phyloP scores from a whole-genome alignment of 2,329 filamentous ascomycete genomes.

The Celoporthe dispersa region DNA sequence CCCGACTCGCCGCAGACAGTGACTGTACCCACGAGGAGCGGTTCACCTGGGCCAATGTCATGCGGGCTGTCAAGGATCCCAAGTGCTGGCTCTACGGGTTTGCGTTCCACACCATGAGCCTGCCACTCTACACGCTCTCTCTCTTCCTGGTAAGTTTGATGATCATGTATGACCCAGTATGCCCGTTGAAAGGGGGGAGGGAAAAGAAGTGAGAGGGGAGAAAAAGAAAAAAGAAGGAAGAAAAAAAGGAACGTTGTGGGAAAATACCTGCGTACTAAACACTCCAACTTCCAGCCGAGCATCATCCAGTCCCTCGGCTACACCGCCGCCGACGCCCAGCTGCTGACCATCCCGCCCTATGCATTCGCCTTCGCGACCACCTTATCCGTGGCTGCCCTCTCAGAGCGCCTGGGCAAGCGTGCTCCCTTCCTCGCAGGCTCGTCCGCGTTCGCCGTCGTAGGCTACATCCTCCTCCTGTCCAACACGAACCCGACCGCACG shows the following conservation, averaged over 20 bases:
- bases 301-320: constrained; percentile 61
- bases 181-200: no score
- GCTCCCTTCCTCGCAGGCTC: constrained; percentile 68
- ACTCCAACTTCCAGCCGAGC: constrained; percentile 43
- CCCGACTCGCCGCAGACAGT: constrained; percentile 68
- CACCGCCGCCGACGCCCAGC: constrained; percentile 55
- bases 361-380: constrained; percentile 66
- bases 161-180: background rate
- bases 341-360: constrained; percentile 68
- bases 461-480: constrained; percentile 64
- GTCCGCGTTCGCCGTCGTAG: constrained; percentile 60
- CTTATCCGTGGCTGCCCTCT: constrained; percentile 60
- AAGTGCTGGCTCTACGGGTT: constrained; percentile 76
- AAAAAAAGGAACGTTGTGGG: background rate
- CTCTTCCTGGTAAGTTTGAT: constrained; percentile 52
- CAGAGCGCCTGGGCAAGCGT: constrained; percentile 60
- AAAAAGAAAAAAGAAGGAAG: no score
- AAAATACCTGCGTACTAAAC: background rate
- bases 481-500: constrained; percentile 49
- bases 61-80: constrained; percentile 65
- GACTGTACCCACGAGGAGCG: constrained; percentile 71
- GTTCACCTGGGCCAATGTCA: constrained; percentile 71
- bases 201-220: no score
- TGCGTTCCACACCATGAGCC: constrained; percentile 72
- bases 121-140: constrained; percentile 62